Evolutionary conservation across 2,329 filamentous ascomycete species (phyloP).

Genomic region (Penicillium sp.): DNA sequence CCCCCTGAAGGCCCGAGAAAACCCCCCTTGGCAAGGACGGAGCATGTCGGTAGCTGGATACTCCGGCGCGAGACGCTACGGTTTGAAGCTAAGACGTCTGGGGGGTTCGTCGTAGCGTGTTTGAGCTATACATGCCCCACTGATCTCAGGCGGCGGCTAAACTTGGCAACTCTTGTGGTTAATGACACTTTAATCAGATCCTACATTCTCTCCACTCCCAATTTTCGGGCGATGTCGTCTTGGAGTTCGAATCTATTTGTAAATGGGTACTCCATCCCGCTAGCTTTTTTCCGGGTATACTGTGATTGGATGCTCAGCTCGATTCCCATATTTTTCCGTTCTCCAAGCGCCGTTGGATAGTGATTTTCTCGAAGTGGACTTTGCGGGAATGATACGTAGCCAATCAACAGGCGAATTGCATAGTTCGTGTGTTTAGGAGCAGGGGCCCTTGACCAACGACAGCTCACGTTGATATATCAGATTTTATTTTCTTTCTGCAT

Average conservation of each 20-base stretch:
- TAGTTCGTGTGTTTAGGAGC: constrained; percentile 18
- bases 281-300: too few species aligned
- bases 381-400: too few species aligned
- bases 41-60: neutral
- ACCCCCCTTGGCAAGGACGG: constrained; percentile 2
- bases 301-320: too few species aligned
- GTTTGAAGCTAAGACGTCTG: constrained; percentile 5
- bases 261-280: neutral
- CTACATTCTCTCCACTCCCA: neutral
- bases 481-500: neutral
- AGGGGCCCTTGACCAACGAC: constrained; percentile 23
- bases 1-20: neutral
- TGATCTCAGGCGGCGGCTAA: constrained; percentile 26
- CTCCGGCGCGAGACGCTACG: constrained; percentile 2
- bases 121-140: constrained; percentile 35
- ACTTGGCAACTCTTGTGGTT: constrained; percentile 18
- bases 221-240: too few species aligned
- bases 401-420: too few species aligned
- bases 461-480: constrained; percentile 34
- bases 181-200: neutral
- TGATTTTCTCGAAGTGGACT: too few species aligned
- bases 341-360: too few species aligned
- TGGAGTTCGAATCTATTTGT: neutral
- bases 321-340: too few species aligned
- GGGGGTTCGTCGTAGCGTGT: constrained; percentile 33